phyloP scores from a whole-genome alignment of 371 early-diverging fungal genomes.

The Mortierella sp. region DNA sequence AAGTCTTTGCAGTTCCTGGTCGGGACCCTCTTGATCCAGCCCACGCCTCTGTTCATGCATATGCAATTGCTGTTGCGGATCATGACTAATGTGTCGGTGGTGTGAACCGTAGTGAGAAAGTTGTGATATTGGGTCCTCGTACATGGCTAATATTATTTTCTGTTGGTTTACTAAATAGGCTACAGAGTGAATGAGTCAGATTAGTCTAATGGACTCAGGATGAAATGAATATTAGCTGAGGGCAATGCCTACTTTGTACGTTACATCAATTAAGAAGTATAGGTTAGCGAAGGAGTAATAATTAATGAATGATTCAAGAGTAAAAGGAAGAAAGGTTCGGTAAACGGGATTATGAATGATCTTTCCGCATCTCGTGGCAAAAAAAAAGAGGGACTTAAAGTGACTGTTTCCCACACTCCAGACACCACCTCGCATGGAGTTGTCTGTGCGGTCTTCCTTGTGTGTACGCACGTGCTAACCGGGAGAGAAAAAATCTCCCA shows the following conservation, averaged over 20 bases:
- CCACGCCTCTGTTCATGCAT: background rate
- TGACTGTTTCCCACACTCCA: constrained; percentile 8
- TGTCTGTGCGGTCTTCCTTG: constrained; percentile 9
- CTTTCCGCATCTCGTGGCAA: background rate
- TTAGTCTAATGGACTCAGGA: background rate
- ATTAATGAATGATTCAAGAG: background rate
- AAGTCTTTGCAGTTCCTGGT: constrained; percentile 34
- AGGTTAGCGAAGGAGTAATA: background rate
- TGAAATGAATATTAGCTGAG: background rate
- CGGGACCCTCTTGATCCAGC: constrained; percentile 5
- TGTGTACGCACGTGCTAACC: constrained; percentile 2
- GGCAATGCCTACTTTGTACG: too few relatives aligned
- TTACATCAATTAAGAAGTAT: background rate
- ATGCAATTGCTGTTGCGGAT: constrained; percentile 8
- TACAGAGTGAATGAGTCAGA: background rate
- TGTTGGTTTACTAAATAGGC: background rate
- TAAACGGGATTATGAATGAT: background rate
- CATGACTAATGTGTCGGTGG: background rate
- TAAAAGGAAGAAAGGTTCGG: background rate
- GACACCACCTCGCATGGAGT: constrained; percentile 5
- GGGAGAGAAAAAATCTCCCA: background rate
- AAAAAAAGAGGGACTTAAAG: background rate
- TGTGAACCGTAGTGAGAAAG: constrained; percentile 7
- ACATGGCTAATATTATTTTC: constrained; percentile 16
- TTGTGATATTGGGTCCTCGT: constrained; percentile 44